A percentile compares a stretch with the other conserved stretches of the same genome.
These are phyloP conservation scores for Oryza glaberrima DNA, from an alignment of 176 grass and related monocot genomes.

Conservation along the genomic window DNA sequence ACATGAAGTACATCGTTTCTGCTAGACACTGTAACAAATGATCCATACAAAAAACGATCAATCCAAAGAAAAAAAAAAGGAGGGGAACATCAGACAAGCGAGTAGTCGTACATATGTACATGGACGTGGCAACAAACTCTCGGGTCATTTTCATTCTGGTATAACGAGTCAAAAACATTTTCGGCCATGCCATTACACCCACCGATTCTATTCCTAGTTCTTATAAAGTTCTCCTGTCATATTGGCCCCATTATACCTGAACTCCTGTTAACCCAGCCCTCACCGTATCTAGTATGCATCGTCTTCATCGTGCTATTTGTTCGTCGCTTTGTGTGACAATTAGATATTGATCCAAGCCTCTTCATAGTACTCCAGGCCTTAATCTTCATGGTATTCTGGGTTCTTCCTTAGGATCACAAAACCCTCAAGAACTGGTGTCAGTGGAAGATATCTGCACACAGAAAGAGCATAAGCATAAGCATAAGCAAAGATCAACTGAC, in stretches of 20 bases:
- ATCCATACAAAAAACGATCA: not conserved
- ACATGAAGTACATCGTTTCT: not conserved
- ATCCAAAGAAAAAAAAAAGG: too few relatives aligned
- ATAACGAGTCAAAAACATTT: not conserved
- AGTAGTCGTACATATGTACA: not conserved
- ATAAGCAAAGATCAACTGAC: not conserved
- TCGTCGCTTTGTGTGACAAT: not conserved
- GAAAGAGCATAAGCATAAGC: not conserved
- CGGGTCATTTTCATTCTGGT: not conserved
- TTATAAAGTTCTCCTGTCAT: not conserved
- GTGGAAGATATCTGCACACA: slow-evolving; percentile 62
- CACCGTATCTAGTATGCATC: not conserved
- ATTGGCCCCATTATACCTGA: not conserved
- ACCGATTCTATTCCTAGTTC: not conserved
- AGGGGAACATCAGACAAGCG: too few relatives aligned
- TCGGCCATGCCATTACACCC: not conserved
- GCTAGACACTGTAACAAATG: not conserved
- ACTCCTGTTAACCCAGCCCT: not conserved
- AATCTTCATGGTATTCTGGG: slow-evolving; percentile 63
- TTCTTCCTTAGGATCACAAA: slow-evolving; percentile 82
- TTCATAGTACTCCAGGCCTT: slow-evolving; percentile 1
- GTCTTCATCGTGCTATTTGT: not conserved
- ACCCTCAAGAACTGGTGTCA: slow-evolving; percentile 59
- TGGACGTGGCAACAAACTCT: not conserved
- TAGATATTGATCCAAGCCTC: slow-evolving; percentile 13